phyloP scores from a whole-genome alignment of 805 yeast species.

The Saccharomycodes ludwigii region DNA sequence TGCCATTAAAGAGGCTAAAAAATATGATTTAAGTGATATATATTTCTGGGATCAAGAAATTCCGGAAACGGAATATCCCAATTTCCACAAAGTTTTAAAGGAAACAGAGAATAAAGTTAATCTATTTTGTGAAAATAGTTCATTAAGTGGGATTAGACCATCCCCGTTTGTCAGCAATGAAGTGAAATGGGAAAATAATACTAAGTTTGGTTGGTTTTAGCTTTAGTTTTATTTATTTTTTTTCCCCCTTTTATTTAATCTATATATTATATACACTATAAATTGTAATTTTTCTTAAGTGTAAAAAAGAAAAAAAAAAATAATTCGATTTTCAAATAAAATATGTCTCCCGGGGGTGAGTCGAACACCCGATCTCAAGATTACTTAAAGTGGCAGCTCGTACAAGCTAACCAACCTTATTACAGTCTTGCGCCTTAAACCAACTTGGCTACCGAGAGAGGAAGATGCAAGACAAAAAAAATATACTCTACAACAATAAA shows the following conservation, averaged over 20 bases:
- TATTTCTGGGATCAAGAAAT: constrained; percentile 31
- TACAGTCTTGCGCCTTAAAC: constrained; percentile 7
- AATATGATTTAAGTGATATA: constrained; percentile 16
- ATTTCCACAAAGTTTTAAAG: constrained; percentile 11
- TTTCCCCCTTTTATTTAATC: too few relatives aligned
- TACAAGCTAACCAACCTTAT: not conserved
- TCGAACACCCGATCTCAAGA: constrained; percentile 12
- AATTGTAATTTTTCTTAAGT: too few relatives aligned
- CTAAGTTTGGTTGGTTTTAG: constrained; percentile 39
- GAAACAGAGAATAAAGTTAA: constrained; percentile 15
- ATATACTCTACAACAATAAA: too few relatives aligned
- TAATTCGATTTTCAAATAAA: constrained; percentile 1
- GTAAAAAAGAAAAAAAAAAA: not conserved
- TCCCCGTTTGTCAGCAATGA: constrained; percentile 13
- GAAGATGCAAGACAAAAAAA: too few relatives aligned
- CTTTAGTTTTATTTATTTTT: constrained; percentile 9
- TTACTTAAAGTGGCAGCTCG: constrained; percentile 1
- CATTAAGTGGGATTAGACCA: constrained; percentile 30
- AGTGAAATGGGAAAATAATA: constrained; percentile 30
- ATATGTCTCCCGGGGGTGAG: constrained; percentile 11
- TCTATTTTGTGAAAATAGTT: constrained; percentile 19
- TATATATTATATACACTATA: too few relatives aligned
- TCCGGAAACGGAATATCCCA: constrained; percentile 15
- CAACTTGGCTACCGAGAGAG: constrained; percentile 6
- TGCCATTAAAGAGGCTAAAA: constrained; percentile 25